phyloP scores from a whole-genome alignment of 352 stramenopile genomes.

The Phytophthora palmivora region DNA sequence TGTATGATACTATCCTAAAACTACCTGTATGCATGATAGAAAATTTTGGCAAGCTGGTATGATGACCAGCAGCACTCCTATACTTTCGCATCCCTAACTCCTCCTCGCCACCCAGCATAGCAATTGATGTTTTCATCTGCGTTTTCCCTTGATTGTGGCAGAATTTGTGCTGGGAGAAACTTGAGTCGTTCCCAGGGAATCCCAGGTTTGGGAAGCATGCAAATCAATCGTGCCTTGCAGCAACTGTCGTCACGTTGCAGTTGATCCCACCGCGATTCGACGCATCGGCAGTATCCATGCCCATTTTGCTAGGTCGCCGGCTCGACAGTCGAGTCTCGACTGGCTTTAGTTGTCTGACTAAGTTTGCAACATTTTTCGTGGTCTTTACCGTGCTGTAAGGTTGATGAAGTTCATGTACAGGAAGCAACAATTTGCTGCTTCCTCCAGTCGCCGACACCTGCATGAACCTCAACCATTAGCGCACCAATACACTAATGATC shows the following conservation, averaged over 20 bases:
- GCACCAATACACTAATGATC: slow-evolving; percentile 3
- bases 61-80: background rate
- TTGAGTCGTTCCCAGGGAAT: slow-evolving; percentile 11
- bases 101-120: too few relatives aligned
- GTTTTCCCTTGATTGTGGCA: too few relatives aligned
- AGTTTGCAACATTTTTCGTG: background rate
- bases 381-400: too few relatives aligned
- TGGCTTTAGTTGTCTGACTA: slow-evolving; percentile 4
- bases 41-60: too few relatives aligned
- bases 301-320: too few relatives aligned
- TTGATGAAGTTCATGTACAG: too few relatives aligned
- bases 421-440: too few relatives aligned
- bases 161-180: background rate
- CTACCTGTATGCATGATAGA: background rate
- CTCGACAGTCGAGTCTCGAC: slow-evolving; percentile 9
- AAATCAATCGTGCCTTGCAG: slow-evolving; percentile 13
- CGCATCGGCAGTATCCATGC: too few relatives aligned
- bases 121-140: too few relatives aligned
- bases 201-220: slow-evolving; percentile 1
- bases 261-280: slow-evolving; percentile 3
- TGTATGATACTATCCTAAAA: slow-evolving; percentile 1
- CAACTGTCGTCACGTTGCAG: slow-evolving; percentile 1
- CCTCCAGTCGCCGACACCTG: too few relatives aligned
- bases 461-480: slow-evolving; percentile 6
- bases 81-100: background rate